Percentiles rank a stretch among this genome's conserved stretches.
Evolutionary conservation across 2,329 filamentous ascomycete species (phyloP).

Genomic region (Epichloe scottii): DNA sequence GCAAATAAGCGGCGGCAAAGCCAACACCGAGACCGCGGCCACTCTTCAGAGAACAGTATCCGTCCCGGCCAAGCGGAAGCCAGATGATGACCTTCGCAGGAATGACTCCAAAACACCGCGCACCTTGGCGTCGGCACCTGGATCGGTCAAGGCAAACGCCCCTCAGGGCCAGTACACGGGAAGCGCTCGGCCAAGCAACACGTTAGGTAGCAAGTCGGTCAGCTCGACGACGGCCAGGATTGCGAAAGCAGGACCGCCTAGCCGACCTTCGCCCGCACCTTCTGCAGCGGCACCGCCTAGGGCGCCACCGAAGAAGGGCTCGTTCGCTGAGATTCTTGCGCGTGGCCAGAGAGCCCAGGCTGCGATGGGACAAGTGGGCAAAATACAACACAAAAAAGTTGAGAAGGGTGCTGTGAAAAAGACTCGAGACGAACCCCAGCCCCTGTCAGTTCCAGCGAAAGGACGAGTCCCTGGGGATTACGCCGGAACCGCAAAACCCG

Average conservation of each 20-base stretch:
- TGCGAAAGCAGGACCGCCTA: constrained; percentile 9
- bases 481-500: constrained; percentile 19
- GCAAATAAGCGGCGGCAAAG: constrained; percentile 45
- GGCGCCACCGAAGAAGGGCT: constrained; percentile 54
- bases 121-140: not conserved
- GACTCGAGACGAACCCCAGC: constrained; percentile 29
- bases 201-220: constrained; percentile 12
- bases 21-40: constrained; percentile 22
- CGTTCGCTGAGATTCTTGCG: constrained; percentile 62
- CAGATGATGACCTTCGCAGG: constrained; percentile 35
- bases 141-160: not conserved
- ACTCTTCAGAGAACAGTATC: constrained; percentile 15
- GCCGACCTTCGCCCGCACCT: constrained; percentile 13
- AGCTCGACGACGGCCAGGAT: constrained; percentile 14
- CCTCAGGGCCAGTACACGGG: constrained; percentile 2
- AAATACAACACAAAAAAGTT: constrained; percentile 62
- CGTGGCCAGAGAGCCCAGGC: constrained; percentile 55
- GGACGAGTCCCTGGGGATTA: constrained; percentile 15
- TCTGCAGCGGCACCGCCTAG: constrained; percentile 26
- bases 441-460: constrained; percentile 14
- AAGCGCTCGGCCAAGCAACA: constrained; percentile 8
- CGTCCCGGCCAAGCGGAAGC: constrained; percentile 41
- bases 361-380: constrained; percentile 49
- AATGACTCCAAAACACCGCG: constrained; percentile 31
- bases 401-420: constrained; percentile 48